A percentile compares a stretch with the other conserved stretches of the same genome.
phyloP scores from a whole-genome alignment of 2,329 filamentous ascomycete species.

The Hypoxylon sp. region DNA sequence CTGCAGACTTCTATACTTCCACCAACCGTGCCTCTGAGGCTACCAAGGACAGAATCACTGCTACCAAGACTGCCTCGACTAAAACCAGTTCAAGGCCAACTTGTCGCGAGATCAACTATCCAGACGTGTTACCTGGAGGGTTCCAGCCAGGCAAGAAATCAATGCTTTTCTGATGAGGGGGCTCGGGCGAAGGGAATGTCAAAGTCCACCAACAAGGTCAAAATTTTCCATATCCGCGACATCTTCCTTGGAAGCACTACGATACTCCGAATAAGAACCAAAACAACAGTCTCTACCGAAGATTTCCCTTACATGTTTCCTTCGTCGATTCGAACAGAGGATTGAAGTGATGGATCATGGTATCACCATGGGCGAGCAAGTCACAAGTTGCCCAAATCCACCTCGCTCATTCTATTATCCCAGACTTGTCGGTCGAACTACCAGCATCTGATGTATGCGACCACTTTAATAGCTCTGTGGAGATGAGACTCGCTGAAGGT shows the following conservation, averaged over 20 bases:
- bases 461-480: neutral
- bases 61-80: constrained; percentile 15
- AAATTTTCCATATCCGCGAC: neutral
- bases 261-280: neutral
- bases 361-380: neutral
- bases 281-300: neutral
- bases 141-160: constrained; percentile 51
- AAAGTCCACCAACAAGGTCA: neutral
- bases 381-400: neutral
- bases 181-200: neutral
- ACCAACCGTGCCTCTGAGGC: constrained; percentile 21
- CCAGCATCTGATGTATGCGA: neutral
- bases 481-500: constrained; percentile 1
- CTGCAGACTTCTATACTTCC: constrained; percentile 7
- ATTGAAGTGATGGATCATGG: neutral
- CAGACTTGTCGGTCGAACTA: neutral
- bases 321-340: neutral
- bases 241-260: neutral
- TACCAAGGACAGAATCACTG: constrained; percentile 11
- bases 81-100: constrained; percentile 32
- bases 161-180: constrained; percentile 34
- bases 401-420: neutral
- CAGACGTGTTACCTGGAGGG: constrained; percentile 46
- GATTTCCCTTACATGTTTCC: neutral
- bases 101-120: constrained; percentile 46